Conservation (phyloP, 2,329 filamentous ascomycete species). For the Ceratocystis smalleyi region DNA sequence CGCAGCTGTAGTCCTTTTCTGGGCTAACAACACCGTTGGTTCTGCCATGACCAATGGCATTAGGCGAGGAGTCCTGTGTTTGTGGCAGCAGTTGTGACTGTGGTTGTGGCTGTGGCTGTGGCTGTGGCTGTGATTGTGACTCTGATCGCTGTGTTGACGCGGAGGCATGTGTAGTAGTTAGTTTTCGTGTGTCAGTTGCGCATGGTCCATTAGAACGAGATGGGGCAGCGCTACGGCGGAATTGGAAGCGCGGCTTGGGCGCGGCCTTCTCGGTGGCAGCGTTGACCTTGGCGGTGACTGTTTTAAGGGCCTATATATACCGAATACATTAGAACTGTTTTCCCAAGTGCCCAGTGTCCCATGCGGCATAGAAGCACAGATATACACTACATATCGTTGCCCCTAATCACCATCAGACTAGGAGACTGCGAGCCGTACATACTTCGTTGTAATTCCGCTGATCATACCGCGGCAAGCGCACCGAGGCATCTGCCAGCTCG, state of each 20-base stretch:
- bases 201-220: constrained; percentile 26
- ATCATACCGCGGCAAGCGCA: constrained; percentile 76
- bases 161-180: constrained; percentile 29
- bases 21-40: not conserved
- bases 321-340: not conserved
- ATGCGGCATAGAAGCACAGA: not conserved
- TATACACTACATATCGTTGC: too few species aligned
- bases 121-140: not conserved
- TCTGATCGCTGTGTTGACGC: constrained; percentile 1
- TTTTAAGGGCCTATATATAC: constrained; percentile 52
- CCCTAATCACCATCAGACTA: not conserved
- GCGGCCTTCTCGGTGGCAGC: constrained; percentile 50
- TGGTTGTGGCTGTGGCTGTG: not conserved
- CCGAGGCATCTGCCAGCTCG: constrained; percentile 69
- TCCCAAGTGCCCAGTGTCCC: too few species aligned
- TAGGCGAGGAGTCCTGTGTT: not conserved
- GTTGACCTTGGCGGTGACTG: constrained; percentile 62
- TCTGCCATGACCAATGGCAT: constrained; percentile 20
- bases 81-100: not conserved
- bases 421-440: constrained; percentile 16
- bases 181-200: constrained; percentile 22
- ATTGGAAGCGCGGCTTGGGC: constrained; percentile 69
- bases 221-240: constrained; percentile 35
- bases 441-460: constrained; percentile 74
- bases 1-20: constrained; percentile 40